Base-by-base conservation (phyloP, 208 protist species). In the Leishmania arabica region DNA sequence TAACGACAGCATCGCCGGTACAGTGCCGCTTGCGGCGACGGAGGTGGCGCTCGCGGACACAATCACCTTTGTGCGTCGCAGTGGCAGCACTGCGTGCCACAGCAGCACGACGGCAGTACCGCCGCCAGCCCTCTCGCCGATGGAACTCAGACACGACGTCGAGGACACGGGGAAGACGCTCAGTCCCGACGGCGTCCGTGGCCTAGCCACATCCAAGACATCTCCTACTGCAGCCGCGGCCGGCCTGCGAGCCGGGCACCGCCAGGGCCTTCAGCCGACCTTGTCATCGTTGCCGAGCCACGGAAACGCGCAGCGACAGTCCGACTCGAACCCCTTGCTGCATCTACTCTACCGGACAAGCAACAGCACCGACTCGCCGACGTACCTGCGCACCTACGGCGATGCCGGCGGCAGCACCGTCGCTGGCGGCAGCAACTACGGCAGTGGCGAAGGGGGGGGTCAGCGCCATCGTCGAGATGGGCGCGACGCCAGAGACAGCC, bases 321-420 rank as follows among this genome's bases (percentile, higher is more conserved):
- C 68, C 21, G 68, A 34, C 40, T 24, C 51, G 51, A 31, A 49
- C 45, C 40, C 47, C 9, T 31, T 21, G 47, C 70, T 37, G 31
- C 31, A 17, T 47, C 45, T 40, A 2, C 45, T 54, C 45, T 37
- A 74, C 70, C 70, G 70, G 7, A 74, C 70, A 24, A 56, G 47
- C 27, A 54, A 58, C 47, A 51, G n/a, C 47, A 74, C 70, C 70
- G 70, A 51, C 47, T 34, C 70, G 45, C 47, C 70, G 47, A 31
- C 40, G 45, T 3, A 11, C 47, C 40, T 40, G 47, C 21, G 47
- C 47, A 53, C 70, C 45, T 54, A 19, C 70, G 40, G 47, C 21
- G 70, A 74, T 31, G 70, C 24, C 13, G 68, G 68, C 45, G 68
- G 40, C 40, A 72, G 68, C 21, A 72, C 68, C 21, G 40, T 72